Conservation (phyloP, 805 yeast species). For the Kodamaea jinghongensis region DNA sequence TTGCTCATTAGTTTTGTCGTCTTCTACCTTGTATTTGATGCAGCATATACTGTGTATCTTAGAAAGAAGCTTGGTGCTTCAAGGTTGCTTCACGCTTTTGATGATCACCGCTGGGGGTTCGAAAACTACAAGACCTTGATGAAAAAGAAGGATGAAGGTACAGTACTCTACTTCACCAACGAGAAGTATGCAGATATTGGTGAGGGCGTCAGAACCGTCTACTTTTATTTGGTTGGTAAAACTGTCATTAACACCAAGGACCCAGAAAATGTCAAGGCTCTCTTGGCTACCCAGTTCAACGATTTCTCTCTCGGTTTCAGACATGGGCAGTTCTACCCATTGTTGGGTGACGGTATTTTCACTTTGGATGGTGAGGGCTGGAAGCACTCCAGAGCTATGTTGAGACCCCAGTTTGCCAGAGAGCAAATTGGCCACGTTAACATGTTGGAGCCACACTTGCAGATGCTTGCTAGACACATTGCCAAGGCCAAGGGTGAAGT, state of each 20-base stretch:
- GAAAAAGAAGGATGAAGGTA: constrained; percentile 6
- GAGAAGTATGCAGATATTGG: constrained; percentile 1
- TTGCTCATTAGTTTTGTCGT: constrained; percentile 2
- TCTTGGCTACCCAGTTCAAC: constrained; percentile 41
- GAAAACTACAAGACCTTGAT: neutral
- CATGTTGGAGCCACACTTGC: constrained; percentile 40
- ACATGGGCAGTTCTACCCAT: constrained; percentile 35
- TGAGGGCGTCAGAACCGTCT: constrained; percentile 3
- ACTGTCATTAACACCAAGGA: constrained; percentile 28
- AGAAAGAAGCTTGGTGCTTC: constrained; percentile 7
- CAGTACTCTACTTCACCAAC: neutral
- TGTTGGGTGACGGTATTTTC: constrained; percentile 44
- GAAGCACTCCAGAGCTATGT: constrained; percentile 43
- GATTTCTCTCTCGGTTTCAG: constrained; percentile 40
- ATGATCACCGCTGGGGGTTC: constrained; percentile 6
- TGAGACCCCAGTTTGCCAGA: constrained; percentile 44
- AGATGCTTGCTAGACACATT: constrained; percentile 31
- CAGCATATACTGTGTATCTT: constrained; percentile 1
- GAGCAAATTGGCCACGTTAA: constrained; percentile 42
- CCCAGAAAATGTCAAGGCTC: constrained; percentile 42
- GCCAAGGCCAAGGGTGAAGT: constrained; percentile 21
- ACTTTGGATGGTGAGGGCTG: constrained; percentile 43
- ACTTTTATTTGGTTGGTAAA: constrained; percentile 14
- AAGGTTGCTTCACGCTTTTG: neutral
- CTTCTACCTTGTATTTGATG: constrained; percentile 2